Evolutionary conservation across 352 stramenopile species (phyloP).

Genomic region (Phytopythium sindhum): DNA sequence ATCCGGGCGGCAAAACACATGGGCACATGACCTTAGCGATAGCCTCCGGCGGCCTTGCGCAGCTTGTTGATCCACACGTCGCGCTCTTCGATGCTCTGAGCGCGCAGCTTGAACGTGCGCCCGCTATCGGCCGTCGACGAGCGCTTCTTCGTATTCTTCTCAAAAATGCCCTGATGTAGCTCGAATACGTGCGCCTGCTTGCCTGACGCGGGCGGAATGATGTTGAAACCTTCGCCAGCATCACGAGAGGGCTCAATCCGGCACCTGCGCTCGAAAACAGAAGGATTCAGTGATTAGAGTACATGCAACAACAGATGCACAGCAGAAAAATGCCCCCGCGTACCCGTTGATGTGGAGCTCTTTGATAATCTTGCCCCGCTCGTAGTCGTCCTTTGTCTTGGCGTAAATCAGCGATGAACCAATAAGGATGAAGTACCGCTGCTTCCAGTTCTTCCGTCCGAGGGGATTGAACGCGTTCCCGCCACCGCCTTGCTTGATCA

Average conservation of each 20-base stretch:
- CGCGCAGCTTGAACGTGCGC: slow-evolving; percentile 81
- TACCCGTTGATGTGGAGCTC: slow-evolving; percentile 77
- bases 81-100: slow-evolving; percentile 77
- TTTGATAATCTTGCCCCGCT: slow-evolving; percentile 85
- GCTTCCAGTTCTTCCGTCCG: slow-evolving; percentile 85
- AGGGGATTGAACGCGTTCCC: slow-evolving; percentile 76
- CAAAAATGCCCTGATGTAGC: slow-evolving; percentile 69
- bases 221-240: slow-evolving; percentile 82
- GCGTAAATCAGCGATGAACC: slow-evolving; percentile 73
- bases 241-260: slow-evolving; percentile 67
- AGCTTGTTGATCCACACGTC: slow-evolving; percentile 81
- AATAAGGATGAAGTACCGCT: slow-evolving; percentile 84
- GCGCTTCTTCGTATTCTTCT: slow-evolving; percentile 77
- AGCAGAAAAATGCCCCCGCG: slow-evolving; percentile 7
- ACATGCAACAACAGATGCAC: not conserved
- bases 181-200: slow-evolving; percentile 72
- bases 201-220: slow-evolving; percentile 48
- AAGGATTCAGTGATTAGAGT: not conserved
- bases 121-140: slow-evolving; percentile 68
- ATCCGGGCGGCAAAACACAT: not conserved
- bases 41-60: slow-evolving; percentile 47
- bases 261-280: slow-evolving; percentile 29
- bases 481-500: slow-evolving; percentile 85
- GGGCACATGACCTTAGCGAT: slow-evolving; percentile 9
- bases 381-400: slow-evolving; percentile 85